Percentiles rank a stretch among this genome's conserved stretches.
Conservation (phyloP, 345 rosid genomes). For the Passiflora organensis region DNA sequence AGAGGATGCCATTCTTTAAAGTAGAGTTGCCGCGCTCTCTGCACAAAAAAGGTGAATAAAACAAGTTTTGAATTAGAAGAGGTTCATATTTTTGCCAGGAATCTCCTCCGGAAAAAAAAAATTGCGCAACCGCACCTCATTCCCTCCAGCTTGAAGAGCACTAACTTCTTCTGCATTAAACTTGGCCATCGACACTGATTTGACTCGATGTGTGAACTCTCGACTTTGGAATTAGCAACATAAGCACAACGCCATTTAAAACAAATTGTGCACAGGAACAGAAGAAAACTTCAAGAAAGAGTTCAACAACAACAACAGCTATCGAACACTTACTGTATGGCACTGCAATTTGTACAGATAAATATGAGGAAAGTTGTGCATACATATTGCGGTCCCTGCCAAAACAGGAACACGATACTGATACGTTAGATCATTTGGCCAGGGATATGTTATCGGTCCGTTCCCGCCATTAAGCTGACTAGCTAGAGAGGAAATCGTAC, state of each 20-base stretch:
- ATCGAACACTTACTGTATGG: constrained; percentile 59
- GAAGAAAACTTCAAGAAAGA: neutral
- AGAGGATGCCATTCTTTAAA: constrained; percentile 68
- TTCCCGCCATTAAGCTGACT: neutral
- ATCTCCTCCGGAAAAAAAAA: no score
- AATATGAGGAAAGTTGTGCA: constrained; percentile 88
- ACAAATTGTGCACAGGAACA: neutral
- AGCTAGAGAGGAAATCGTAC: constrained; percentile 22
- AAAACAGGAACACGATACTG: constrained; percentile 8
- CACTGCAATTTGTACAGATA: constrained; percentile 81
- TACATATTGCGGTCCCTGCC: constrained; percentile 96
- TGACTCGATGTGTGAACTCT: constrained; percentile 87
- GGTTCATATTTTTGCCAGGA: no score
- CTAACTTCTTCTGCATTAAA: constrained; percentile 75
- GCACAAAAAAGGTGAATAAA: neutral
- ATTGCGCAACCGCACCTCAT: constrained; percentile 54
- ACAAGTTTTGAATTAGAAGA: neutral
- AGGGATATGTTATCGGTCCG: no score
- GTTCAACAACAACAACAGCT: neutral
- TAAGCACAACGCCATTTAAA: neutral
- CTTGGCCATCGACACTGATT: constrained; percentile 88
- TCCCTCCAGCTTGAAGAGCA: constrained; percentile 75
- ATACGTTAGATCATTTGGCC: neutral
- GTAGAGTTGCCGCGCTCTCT: constrained; percentile 77
- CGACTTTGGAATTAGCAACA: constrained; percentile 38